phyloP scores from a whole-genome alignment of 2,329 filamentous ascomycete genomes.

The Lachnellula occidentalis region DNA sequence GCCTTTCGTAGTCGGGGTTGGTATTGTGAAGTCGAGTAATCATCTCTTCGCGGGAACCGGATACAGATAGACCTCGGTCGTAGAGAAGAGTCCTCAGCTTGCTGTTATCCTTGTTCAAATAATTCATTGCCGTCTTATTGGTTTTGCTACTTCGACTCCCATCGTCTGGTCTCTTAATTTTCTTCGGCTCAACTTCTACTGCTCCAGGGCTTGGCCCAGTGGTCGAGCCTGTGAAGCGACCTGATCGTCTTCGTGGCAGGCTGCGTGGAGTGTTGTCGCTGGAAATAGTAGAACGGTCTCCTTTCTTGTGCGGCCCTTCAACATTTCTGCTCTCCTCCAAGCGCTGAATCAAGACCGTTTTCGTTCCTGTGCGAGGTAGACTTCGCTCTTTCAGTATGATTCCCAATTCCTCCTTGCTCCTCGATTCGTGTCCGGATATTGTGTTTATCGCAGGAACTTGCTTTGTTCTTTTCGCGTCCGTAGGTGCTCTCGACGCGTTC shows the following conservation, averaged over 20 bases:
- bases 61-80: constrained; percentile 6
- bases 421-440: not conserved
- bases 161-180: not conserved
- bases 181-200: not conserved
- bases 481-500: constrained; percentile 2
- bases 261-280: not conserved
- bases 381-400: not conserved
- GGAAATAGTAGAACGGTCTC: not conserved
- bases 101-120: constrained; percentile 18
- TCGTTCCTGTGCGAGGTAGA: not conserved
- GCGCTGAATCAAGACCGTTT: not conserved
- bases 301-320: not conserved
- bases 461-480: constrained; percentile 2
- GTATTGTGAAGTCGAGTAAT: constrained; percentile 14
- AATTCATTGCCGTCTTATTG: constrained; percentile 2
- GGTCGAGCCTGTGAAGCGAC: not conserved
- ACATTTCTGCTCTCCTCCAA: not conserved
- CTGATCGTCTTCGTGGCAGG: too few species aligned
- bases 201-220: too few species aligned
- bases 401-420: not conserved
- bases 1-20: constrained; percentile 12
- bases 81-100: constrained; percentile 13
- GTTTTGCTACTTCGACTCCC: not conserved
- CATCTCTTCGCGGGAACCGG: constrained; percentile 17
- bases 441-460: not conserved